Base-by-base conservation (phyloP, 495 filamentous ascomycete genomes). In the Trichoderma virens region DNA sequence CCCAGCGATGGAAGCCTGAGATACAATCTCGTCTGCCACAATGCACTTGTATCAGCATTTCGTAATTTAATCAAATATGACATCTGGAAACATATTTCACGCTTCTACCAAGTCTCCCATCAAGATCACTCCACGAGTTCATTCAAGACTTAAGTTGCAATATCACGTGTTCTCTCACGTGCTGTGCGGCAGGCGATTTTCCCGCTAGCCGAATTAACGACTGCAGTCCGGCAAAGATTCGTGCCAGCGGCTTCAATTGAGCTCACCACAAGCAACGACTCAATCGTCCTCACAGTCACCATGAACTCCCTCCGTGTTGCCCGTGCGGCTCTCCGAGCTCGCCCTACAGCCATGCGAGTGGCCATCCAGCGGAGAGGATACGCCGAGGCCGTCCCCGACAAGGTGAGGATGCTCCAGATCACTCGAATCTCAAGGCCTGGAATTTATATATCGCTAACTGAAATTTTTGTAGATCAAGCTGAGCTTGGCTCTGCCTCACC, bases 221-320 rank as follows among this genome's bases (percentile, higher is more conserved):
- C 31, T 30, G 54, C 51, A 31, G 54, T 56, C 59, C 54, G n/a
- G 35, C 31, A 65, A 60, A 65, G 63, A 64, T 51, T 65, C 56
- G 66, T 69, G 73, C 67, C 69, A 65, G 69, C 66, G 71, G 69
- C 74, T 65, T 72, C 74, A 70, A 63, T 68, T 62, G 66, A 70
- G 56, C 65, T 62, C 61, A 54, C 8, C 31, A 32, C 25, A 38
- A 51, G 39, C 28, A 25, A 64, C 56, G 34, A 30, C 65, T 65
- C 75, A 82, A 83, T 83, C 81, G 80, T 76, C 75, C 74, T 70
- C 76, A 72, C 76, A 74, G 73, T 73, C 80, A 83, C 72, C 76
- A 98, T 98, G 94, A 96, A 90, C 84, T 87, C 90, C 74, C 80
- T 97, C 79, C 91, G 93, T 74, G 83, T 96, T 76, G 88, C 90